Evolutionary conservation across 805 yeast species (phyloP), one percentile per base, ranked within the genome.

Genomic region (Wickerhamomyces hampshirensis): DNA sequence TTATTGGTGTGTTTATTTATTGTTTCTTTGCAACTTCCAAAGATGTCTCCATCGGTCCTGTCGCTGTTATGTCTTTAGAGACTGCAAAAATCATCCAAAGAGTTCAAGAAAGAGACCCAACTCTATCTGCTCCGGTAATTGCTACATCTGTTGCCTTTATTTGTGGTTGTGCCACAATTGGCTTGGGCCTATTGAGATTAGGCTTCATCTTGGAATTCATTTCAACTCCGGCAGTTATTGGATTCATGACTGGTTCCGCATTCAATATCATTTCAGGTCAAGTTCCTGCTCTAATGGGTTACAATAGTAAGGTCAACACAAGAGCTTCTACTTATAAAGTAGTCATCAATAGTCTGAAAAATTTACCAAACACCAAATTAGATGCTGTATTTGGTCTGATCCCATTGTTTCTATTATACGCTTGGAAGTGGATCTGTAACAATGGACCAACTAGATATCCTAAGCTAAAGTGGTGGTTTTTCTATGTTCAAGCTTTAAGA

Each of bases 41-140:
- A 60, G 97, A 89, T 68, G 95, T 89, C 26, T 83, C 94, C 42
- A 88, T 89, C 51, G 97, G 97, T 18, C 97, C 97, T 9, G 97
- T 89, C 26, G 97, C 97, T 10, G 97, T 89, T 39, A 88, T 89
- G 95, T 84, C 95, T 12, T 59, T 77, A 46, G 89, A 87, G 58
- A 87, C 85, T 24, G 80, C 89, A 33, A 84, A 81, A 57, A 87
- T 85, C 38, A 70, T 89, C 37, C 70, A 76, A 18, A 66, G 68
- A 33, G 93, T 88, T 9, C 74, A 75, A 43, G 65, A 48, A 10
- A 71, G 67, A 41, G 67, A 70, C 44, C 69, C 76, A 0, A 56
- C 60, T 24, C 66, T 67, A 34, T 51, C 71, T 5, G 83, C 77
- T 3, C 86, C 89, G 1, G 70, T 71, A 33, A 84, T 89, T 59